A percentile compares a stretch with the other conserved stretches of the same genome.
Evolutionary conservation across 1,284 basidiomycete genomes (phyloP).

Genomic region (Athelia sp.): DNA sequence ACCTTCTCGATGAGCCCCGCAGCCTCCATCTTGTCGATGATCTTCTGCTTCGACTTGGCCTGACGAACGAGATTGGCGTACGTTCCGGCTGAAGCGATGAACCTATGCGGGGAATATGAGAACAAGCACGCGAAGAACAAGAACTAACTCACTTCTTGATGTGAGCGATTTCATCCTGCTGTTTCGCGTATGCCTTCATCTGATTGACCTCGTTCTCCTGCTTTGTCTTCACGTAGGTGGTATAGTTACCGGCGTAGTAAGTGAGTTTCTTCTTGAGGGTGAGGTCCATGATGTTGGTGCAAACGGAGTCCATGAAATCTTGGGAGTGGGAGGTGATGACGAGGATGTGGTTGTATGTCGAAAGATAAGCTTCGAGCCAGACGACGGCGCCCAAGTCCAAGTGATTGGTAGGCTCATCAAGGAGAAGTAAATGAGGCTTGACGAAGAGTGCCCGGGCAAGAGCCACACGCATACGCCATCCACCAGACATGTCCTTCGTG

Average conservation of each 20-base stretch:
- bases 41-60: conserved; percentile 99
- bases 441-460: conserved; percentile 94
- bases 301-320: conserved; percentile 97
- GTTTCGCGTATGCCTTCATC: conserved; percentile 98
- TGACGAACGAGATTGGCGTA: conserved; percentile 98
- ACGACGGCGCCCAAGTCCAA: conserved; percentile 97
- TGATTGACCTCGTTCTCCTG: conserved; percentile 98
- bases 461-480: conserved; percentile 98
- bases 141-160: conserved; percentile 78
- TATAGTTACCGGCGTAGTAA: conserved; percentile 97
- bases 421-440: conserved; percentile 91
- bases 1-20: conserved; percentile 94
- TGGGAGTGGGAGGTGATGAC: conserved; percentile 96
- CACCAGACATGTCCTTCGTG: conserved; percentile 98
- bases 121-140: conserved; percentile 1
- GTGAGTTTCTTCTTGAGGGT: conserved; percentile 84
- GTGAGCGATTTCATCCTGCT: conserved; percentile 97
- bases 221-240: conserved; percentile 95
- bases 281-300: conserved; percentile 98
- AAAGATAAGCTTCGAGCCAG: conserved; percentile 97
- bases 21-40: conserved; percentile 99
- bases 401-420: conserved; percentile 89
- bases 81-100: conserved; percentile 97
- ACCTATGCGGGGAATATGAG: conserved; percentile 38
- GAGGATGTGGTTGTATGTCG: conserved; percentile 97